Percentiles rank a stretch among this genome's conserved stretches.
These are phyloP conservation scores for Speleostelium caveatum DNA, from an alignment of 78 protist species.

Conservation along the genomic window DNA sequence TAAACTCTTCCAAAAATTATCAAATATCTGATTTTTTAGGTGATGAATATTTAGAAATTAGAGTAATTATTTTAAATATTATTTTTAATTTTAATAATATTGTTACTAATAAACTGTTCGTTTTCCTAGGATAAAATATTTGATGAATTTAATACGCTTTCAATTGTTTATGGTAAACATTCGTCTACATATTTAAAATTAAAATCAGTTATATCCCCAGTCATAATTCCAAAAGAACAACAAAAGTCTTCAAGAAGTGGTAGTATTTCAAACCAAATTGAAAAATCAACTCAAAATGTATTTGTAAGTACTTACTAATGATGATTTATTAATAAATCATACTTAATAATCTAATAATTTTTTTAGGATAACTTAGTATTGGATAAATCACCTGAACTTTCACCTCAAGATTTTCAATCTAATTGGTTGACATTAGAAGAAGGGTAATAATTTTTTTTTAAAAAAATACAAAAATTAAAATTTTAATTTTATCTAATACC, in stretches of 20 bases:
- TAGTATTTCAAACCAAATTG: slow-evolving; percentile 11
- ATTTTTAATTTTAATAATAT: background rate
- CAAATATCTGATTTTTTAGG: slow-evolving; percentile 9
- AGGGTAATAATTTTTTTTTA: background rate
- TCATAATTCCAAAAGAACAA: background rate
- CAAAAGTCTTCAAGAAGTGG: background rate
- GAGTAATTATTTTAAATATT: no score
- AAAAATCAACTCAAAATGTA: slow-evolving; percentile 23
- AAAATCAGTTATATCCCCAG: background rate
- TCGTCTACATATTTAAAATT: slow-evolving; percentile 71
- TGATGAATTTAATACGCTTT: slow-evolving; percentile 93
- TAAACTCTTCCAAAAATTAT: background rate
- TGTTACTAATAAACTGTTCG: background rate
- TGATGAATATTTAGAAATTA: slow-evolving; percentile 42
- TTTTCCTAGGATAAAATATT: slow-evolving; percentile 91
- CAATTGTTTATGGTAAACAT: slow-evolving; percentile 88
- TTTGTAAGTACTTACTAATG: background rate
- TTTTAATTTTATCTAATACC: background rate
- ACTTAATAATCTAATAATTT: no score
- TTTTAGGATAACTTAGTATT: slow-evolving; percentile 30
- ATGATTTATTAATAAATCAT: background rate
- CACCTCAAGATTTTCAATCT: slow-evolving; percentile 48
- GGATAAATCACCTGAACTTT: slow-evolving; percentile 24
- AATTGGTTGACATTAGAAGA: slow-evolving; percentile 50
- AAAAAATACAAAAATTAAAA: background rate